Base-by-base conservation (phyloP, 805 yeast genomes). In the Tetrapisispora namnaoensis region DNA sequence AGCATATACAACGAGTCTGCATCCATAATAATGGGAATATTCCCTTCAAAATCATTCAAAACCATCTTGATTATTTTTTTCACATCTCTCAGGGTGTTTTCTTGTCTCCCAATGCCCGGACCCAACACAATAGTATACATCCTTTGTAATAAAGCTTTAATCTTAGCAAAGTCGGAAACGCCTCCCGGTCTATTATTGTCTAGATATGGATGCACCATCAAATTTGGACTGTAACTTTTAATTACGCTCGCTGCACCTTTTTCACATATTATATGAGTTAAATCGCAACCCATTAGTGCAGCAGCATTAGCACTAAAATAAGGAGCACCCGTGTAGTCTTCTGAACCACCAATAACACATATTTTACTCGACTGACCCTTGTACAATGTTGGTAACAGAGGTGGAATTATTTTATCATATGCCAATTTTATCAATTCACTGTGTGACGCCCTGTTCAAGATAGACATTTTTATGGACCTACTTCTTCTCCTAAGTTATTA, bases 271-370 rank as follows among this genome's bases (percentile, higher is more conserved):
- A 91, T 75, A 65, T 91, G 98, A 36, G 91, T 77, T 69, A 93
- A 72, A 62, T 91, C 99, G 47, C 89, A 83, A 0, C 99, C 99
- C 45, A 83, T 74, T 36, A 84, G 67, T 2, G 95, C 86, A 1
- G 95, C 79, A 1, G 96, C 85, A 62, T 85, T 83, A 5, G 95
- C 85, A 35, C 95, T 77, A 64, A 93, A 93, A 66, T 74, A 93
- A 1, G 98, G 98, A 0, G 99, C 99, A 0, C 99, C 99, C 0
- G 97, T 90, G 63, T 89, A 91, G 63, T 91, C 97, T 63, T 86
- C 90, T 64, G 93, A 83, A 1, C 99, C 99, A 21, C 99, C 99
- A 53, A 91, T 77, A 0, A 91, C 86, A 11, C 83, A 87, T 2
- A 91, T 72, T 4, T 98, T 98, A 6, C 98, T 98, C 6, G 79